These are phyloP conservation scores for Fraxinus albicans DNA, from an alignment of 305 asterid species.

Conservation along the genomic window DNA sequence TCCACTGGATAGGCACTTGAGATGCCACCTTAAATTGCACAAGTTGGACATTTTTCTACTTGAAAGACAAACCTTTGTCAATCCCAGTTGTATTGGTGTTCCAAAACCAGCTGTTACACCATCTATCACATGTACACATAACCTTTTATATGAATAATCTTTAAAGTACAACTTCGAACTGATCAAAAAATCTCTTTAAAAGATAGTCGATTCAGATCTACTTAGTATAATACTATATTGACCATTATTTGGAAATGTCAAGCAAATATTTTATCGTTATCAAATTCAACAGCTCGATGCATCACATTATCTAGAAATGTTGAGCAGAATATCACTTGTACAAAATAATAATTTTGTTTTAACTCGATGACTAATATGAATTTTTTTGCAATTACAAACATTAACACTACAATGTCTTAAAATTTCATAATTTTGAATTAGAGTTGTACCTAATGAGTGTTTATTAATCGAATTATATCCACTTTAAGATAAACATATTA, in stretches of 20 bases:
- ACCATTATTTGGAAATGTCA: no score
- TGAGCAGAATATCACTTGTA: not conserved
- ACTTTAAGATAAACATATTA: no score
- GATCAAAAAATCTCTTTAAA: no score
- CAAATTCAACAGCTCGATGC: no score
- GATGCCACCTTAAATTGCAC: slow-evolving; percentile 22
- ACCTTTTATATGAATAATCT: not conserved
- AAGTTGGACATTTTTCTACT: not conserved
- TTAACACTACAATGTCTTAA: no score
- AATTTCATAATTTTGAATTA: not conserved
- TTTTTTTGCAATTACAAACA: no score
- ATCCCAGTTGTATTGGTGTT: not conserved
- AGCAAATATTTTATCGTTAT: not conserved
- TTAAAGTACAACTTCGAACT: no score
- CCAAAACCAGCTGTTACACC: not conserved
- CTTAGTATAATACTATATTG: no score
- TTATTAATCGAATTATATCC: no score
- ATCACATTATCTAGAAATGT: not conserved
- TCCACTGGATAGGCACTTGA: not conserved
- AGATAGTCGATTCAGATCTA: not conserved
- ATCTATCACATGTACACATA: not conserved
- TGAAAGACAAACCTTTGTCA: not conserved
- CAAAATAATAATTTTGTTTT: no score
- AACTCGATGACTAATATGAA: not conserved
- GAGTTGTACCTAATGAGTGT: not conserved